Conservation (phyloP, 352 stramenopile species). For the Plasmopara viticola region DNA sequence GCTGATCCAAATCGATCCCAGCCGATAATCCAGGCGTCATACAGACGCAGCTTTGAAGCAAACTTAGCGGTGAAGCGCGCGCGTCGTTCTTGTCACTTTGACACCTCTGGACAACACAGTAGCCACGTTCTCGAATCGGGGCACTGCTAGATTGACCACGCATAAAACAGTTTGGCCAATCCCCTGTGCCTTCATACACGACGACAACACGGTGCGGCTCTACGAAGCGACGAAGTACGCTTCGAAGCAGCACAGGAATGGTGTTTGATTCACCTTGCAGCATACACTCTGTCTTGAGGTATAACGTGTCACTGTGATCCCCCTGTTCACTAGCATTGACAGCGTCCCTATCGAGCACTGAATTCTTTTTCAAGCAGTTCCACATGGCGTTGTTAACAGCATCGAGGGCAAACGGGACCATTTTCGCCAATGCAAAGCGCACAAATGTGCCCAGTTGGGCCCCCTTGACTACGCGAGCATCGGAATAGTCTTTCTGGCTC, state of each 20-base stretch:
- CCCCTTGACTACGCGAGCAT: constrained; percentile 17
- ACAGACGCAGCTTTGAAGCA: constrained; percentile 24
- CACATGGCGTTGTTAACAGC: constrained; percentile 21
- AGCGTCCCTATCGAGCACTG: constrained; percentile 14
- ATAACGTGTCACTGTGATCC: constrained; percentile 11
- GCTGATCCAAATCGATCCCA: constrained; percentile 19
- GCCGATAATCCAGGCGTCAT: constrained; percentile 32
- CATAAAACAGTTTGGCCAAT: constrained; percentile 27
- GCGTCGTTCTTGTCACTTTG: constrained; percentile 5
- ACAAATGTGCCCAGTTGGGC: constrained; percentile 25
- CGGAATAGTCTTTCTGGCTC: constrained; percentile 11
- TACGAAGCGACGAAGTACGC: constrained; percentile 19
- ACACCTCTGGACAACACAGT: constrained; percentile 22
- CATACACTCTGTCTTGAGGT: constrained; percentile 23
- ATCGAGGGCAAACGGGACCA: constrained; percentile 22
- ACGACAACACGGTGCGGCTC: constrained; percentile 24
- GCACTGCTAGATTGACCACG: constrained; percentile 18
- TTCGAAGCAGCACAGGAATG: constrained; percentile 25
- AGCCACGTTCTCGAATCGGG: constrained; percentile 32
- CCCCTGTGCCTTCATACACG: constrained; percentile 28
- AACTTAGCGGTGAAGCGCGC: constrained; percentile 11
- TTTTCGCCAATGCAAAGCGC: constrained; percentile 26
- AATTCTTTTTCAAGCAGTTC: constrained; percentile 13
- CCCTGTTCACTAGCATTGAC: constrained; percentile 2
- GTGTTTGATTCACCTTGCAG: constrained; percentile 15